Evolutionary conservation across 2,329 filamentous ascomycete genomes (phyloP).

Genomic region (Xylariaceae sp.): DNA sequence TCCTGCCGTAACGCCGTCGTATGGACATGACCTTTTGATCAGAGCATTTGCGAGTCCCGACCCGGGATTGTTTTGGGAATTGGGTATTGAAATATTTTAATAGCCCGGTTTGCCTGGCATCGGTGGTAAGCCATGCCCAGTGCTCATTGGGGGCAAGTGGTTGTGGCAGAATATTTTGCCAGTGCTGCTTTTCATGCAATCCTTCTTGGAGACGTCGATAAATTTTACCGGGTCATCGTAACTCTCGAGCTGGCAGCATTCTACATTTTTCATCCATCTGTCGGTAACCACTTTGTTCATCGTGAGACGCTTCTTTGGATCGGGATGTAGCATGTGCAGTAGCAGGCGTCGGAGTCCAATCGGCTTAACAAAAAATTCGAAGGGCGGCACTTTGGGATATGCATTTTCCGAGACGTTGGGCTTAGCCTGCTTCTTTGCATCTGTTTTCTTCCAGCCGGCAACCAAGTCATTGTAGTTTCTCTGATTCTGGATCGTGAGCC

Average conservation of each 20-base stretch:
- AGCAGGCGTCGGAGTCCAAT: slow-evolving; percentile 73
- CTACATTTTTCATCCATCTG: slow-evolving; percentile 75
- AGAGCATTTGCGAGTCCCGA: not conserved
- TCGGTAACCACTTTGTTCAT: slow-evolving; percentile 73
- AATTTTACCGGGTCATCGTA: slow-evolving; percentile 66
- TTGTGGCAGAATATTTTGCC: slow-evolving; percentile 66
- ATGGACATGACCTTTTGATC: slow-evolving; percentile 17
- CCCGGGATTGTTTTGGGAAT: not conserved
- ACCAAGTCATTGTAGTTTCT: slow-evolving; percentile 70
- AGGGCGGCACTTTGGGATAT: slow-evolving; percentile 69
- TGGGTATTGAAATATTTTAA: too few species aligned
- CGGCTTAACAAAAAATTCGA: slow-evolving; percentile 71
- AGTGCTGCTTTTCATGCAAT: slow-evolving; percentile 49
- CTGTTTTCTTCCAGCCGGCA: slow-evolving; percentile 73
- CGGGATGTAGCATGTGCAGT: slow-evolving; percentile 82
- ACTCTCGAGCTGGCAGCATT: slow-evolving; percentile 78
- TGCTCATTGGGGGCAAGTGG: slow-evolving; percentile 58
- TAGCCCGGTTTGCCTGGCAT: slow-evolving; percentile 65
- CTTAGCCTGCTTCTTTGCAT: slow-evolving; percentile 55
- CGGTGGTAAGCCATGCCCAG: slow-evolving; percentile 56
- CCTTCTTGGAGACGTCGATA: slow-evolving; percentile 68
- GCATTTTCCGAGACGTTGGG: slow-evolving; percentile 57
- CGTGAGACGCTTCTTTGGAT: slow-evolving; percentile 72
- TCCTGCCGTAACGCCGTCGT: slow-evolving; percentile 25
- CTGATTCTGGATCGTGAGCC: slow-evolving; percentile 44